A percentile compares a stretch with the other conserved stretches of the same genome.
Evolutionary conservation across 1,284 basidiomycete species (phyloP).

Genomic region (Puccinia triticina): DNA sequence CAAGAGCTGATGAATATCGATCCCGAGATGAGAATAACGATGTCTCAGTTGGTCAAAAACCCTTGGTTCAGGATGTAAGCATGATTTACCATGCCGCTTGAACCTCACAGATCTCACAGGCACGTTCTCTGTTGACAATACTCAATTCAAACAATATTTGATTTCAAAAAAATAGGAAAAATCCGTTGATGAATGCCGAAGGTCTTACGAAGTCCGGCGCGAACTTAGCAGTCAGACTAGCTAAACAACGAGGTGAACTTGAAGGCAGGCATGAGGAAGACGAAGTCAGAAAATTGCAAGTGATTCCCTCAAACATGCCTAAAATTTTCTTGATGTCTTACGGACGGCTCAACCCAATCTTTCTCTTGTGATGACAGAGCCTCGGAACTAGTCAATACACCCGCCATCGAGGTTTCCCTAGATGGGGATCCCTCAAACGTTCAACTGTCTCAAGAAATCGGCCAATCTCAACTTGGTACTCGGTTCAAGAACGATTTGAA

Average conservation of each 20-base stretch:
- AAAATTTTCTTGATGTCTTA: neutral
- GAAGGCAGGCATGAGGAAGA: neutral
- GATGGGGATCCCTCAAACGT: neutral
- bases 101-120: neutral
- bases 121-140: neutral
- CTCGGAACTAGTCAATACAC: constrained; percentile 28
- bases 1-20: constrained; percentile 73
- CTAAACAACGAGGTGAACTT: constrained; percentile 30
- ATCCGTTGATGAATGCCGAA: constrained; percentile 37
- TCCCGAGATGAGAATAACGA: constrained; percentile 71
- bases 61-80: constrained; percentile 76
- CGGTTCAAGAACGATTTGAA: constrained; percentile 36
- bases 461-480: constrained; percentile 32
- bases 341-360: neutral
- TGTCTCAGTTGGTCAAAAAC: constrained; percentile 72
- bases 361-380: neutral
- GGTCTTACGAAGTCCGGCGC: constrained; percentile 31
- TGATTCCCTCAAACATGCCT: neutral
- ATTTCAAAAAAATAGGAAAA: constrained; percentile 23
- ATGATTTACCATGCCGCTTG: neutral
- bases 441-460: constrained; percentile 46
- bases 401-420: neutral
- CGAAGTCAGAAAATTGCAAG: constrained; percentile 35
- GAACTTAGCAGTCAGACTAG: constrained; percentile 38
- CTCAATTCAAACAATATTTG: neutral